Base-by-base conservation (phyloP, 1,284 basidiomycete genomes). In the Malassezia pachydermatis region DNA sequence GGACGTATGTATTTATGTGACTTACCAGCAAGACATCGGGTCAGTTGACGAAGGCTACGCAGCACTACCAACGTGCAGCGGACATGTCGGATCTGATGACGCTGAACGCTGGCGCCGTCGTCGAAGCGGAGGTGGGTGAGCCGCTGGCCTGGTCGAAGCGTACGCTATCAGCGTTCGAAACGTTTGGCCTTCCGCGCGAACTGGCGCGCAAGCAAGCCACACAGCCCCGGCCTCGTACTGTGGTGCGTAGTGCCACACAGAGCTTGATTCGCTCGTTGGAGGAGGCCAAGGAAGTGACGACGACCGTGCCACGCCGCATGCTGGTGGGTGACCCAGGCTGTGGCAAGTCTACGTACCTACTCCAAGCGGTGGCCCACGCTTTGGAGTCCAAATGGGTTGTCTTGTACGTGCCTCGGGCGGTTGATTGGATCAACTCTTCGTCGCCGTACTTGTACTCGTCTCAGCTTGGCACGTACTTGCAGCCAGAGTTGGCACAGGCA, bases 401-500 rank as follows among this genome's bases (percentile, higher is more conserved):
- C 22, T 73, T 94, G 36, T 95, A 92, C 71, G 78, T 88, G n/a
- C 88, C 89, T 2, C 76, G 82, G 81, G 83, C 81, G 1, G 78
- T 81, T 54, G 79, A 78, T 50, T 78, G 86, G 47, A 82, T 89
- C 57, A 81, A 89, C 73, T 87, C 84, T 1, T 82, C 83, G 1
- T 82, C 83, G 0, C 72, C 79, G 2, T 85, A 86, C 68, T 69
- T 76, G 13, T 94, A 94, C 69, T 83, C 87, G 62, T 68, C 82
- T 10, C 77, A 79, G 23, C 83, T 83, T 3, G 80, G 79, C 62
- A 83, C 81, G 1, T 95, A 89, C 72, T 74, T 83, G 40, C 90
- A 95, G 65, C 82, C 84, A 1, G 72, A 73, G 3, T 54, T 75
- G 2, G 68, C 75, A 5, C 32, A 59, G 11, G 42, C 51, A 13